Base-by-base conservation (phyloP, 2,329 filamentous ascomycete genomes). In the Aplosporella prunicola region DNA sequence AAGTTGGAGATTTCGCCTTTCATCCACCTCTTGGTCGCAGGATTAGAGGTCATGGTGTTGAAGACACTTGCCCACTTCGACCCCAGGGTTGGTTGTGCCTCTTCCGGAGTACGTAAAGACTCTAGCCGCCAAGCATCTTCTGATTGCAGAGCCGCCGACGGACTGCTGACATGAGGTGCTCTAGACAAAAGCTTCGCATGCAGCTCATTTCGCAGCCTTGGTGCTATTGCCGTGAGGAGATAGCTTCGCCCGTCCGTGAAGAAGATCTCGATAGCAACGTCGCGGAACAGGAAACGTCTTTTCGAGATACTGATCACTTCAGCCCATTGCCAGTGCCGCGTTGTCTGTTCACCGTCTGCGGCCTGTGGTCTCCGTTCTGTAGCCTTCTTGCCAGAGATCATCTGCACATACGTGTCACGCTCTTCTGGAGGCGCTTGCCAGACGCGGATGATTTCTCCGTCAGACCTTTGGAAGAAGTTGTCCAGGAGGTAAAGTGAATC, bases 181-280 rank as follows among this genome's bases (percentile, higher is more conserved):
- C 88, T 87, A 44, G 68, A 71, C 15, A 79, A 71, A 34, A 98
- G 76, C 46, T 82, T 84, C 11, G 71, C 68, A 47, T 84, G 87
- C 3, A 98, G 68, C 40, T 89, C 83, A 53, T 98, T 86, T 43
- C 91, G 76, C 24, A 78, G 67, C 20, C 66, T 63, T 0, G 82
- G 72, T 23, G 82, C 86, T 40, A 87, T 81, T 3, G 87, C 79
- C 0, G 89, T 96, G 40, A 98, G 62, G 11, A 98, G 69, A 56
- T 96, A 98, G 62, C 91, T 98, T 39, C 87, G 80, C 1, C 91
- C 91, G 55, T 98, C 93, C 0, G 87, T 88, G 56, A 98, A 98
- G 64, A 98, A 98, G 2, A 95, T 75, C 55, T 98, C 91, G n/a
- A 96, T 78, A 0, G 86, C 87, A 9, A 98, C 91, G 52, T 98